phyloP scores from a whole-genome alignment of 306 rosid species.

The Inga oerstediana region DNA sequence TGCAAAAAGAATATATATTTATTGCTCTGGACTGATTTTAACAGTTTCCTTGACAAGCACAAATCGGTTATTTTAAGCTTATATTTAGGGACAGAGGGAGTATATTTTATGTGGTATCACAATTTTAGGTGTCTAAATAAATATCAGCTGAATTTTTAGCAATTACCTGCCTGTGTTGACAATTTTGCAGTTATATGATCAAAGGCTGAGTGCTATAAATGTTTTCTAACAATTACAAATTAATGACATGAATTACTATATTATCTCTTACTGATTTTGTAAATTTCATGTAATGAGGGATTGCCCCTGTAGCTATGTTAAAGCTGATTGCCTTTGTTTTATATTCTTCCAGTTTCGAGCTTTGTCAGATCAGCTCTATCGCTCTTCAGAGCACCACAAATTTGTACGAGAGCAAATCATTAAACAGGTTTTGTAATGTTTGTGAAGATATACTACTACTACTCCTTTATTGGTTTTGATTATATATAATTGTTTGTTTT shows the following conservation, averaged over 20 bases:
- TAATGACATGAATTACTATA: slow-evolving; percentile 10
- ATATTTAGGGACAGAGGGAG: too few species aligned
- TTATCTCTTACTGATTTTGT: neutral
- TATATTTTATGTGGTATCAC: neutral
- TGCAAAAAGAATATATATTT: too few species aligned
- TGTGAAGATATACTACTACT: slow-evolving; percentile 10
- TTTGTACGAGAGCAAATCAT: slow-evolving; percentile 81
- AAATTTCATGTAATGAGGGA: neutral
- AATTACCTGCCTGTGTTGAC: slow-evolving; percentile 9
- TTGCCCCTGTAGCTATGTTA: slow-evolving; percentile 1
- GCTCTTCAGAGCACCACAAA: slow-evolving; percentile 79
- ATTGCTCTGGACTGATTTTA: too few species aligned
- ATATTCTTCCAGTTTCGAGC: slow-evolving; percentile 80
- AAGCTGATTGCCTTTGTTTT: slow-evolving; percentile 32
- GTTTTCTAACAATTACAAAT: slow-evolving; percentile 12
- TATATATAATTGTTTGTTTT: slow-evolving; percentile 18
- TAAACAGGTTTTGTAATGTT: slow-evolving; percentile 65
- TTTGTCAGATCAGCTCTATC: slow-evolving; percentile 92
- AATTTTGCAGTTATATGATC: slow-evolving; percentile 12
- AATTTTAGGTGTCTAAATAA: neutral
- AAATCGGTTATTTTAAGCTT: too few species aligned
- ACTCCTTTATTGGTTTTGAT: slow-evolving; percentile 14
- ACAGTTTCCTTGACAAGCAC: too few species aligned
- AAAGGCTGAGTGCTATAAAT: slow-evolving; percentile 2
- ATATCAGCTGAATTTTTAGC: neutral